These are phyloP conservation scores for Suhomyces maxii DNA, from an alignment of 1,139 yeast species.

Conservation along the genomic window DNA sequence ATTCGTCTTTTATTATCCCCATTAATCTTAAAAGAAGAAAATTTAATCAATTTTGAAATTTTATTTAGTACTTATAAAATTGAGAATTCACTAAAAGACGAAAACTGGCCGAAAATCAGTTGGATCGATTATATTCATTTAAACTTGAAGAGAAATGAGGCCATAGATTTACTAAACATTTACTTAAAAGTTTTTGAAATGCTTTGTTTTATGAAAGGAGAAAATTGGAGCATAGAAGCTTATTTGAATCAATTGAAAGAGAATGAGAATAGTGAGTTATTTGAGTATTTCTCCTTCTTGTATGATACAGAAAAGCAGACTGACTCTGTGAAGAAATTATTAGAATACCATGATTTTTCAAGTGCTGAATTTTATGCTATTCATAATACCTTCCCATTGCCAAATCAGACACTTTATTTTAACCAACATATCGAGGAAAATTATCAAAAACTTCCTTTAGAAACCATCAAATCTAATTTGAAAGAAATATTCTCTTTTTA, in stretches of 20 bases:
- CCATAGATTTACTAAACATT: constrained; percentile 26
- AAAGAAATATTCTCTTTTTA: constrained; percentile 25
- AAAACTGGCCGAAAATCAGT: constrained; percentile 38
- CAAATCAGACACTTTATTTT: constrained; percentile 21
- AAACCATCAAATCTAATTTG: constrained; percentile 10
- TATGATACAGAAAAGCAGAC: not conserved
- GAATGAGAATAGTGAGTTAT: constrained; percentile 3
- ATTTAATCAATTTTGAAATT: constrained; percentile 25
- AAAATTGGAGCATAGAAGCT: not conserved
- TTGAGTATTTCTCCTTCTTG: constrained; percentile 14
- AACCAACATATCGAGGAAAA: not conserved
- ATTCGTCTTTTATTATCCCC: constrained; percentile 9
- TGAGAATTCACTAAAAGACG: constrained; percentile 31
- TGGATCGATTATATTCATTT: constrained; percentile 40
- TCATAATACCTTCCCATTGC: constrained; percentile 23
- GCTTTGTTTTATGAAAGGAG: constrained; percentile 1
- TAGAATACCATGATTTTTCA: constrained; percentile 28
- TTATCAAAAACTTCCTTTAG: not conserved
- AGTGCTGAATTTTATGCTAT: constrained; percentile 37
- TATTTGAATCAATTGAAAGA: not conserved
- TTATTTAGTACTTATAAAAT: constrained; percentile 28
- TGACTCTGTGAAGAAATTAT: constrained; percentile 9
- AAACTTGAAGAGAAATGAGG: constrained; percentile 28
- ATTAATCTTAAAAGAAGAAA: constrained; percentile 18
- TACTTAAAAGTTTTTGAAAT: constrained; percentile 41